A percentile compares a stretch with the other conserved stretches of the same genome.
Conservation (phyloP, 768 basidiomycete genomes). For the Vararia minispora region DNA sequence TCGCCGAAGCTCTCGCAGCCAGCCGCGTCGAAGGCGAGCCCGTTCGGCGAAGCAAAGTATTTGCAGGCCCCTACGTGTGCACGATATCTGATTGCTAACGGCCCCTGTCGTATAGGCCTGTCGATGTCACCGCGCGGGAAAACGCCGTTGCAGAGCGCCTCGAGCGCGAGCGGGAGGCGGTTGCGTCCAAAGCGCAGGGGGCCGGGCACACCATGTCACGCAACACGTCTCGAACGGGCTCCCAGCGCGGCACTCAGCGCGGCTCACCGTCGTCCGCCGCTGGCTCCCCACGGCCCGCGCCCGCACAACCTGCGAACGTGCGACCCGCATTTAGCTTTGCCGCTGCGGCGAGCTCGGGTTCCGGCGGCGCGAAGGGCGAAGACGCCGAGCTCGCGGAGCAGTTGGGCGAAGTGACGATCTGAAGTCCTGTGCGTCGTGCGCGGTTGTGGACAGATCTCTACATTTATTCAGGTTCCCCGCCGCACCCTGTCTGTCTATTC, state of each 20-base stretch:
- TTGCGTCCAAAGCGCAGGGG: slow-evolving; percentile 23
- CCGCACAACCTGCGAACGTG: slow-evolving; percentile 33
- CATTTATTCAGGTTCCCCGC: no score
- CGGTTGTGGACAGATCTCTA: no score
- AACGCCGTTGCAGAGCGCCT: slow-evolving; percentile 63
- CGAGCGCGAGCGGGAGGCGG: slow-evolving; percentile 46
- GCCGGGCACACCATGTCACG: slow-evolving; percentile 30
- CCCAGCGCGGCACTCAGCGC: slow-evolving; percentile 17
- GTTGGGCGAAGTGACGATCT: slow-evolving; percentile 27
- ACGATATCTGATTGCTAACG: not conserved
- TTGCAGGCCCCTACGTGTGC: slow-evolving; percentile 13
- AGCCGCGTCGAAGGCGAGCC: slow-evolving; percentile 42
- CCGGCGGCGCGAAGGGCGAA: slow-evolving; percentile 34
- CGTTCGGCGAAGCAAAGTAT: slow-evolving; percentile 82
- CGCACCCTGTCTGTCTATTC: no score
- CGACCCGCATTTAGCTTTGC: slow-evolving; percentile 77
- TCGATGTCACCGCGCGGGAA: slow-evolving; percentile 73
- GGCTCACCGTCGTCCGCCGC: slow-evolving; percentile 6
- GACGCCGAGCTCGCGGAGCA: slow-evolving; percentile 23
- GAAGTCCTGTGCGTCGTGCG: no score
- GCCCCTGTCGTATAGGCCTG: slow-evolving; percentile 44
- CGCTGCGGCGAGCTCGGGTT: no score
- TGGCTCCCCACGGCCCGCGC: slow-evolving; percentile 8
- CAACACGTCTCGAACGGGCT: slow-evolving; percentile 26
- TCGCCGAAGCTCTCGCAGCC: slow-evolving; percentile 61